Evolutionary conservation across 176 grass and related monocot genomes (phyloP), one percentile per base, ranked within the genome.

Genomic region (Hsuehochloa calcarea): DNA sequence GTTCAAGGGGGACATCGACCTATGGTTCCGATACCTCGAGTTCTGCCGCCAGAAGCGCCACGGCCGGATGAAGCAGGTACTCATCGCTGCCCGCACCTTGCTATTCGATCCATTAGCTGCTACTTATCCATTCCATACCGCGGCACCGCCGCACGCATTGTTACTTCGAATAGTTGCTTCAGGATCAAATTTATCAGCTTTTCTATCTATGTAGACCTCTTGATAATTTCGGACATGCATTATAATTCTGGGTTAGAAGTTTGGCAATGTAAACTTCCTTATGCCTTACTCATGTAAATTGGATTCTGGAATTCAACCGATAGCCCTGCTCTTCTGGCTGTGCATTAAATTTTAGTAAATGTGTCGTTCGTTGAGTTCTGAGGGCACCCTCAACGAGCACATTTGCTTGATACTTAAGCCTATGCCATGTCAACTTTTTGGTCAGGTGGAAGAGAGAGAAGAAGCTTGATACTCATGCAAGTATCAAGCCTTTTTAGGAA

Each of bases 21-120:
- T 62, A 13, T 27, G 59, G 59, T 27, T 62, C 25, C 59, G 59
- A 62, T 62, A 62, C 59, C 59, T 62, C 59, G 10, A 62, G 59
- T 62, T 62, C 23, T 62, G 59, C 59, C 59, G 59, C 59, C 59
- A 62, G 60, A 91, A 86, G 63, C 75, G 80, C 8, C 85, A 98
- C 75, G 96, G 96, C 15, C 75, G 93, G 73, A 94, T 98, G 96
- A 98, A 95, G 85, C 77, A 95, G 96, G 95, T 93, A 64, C 5
- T 46, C 37, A 3, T 10, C 5, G 0, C 8, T 58, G 54, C 8
- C 54, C 10, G 20, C 54, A 4, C 1, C 68, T 31, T 44, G 3
- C 22, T n/a, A 14, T 43, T 25, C 5, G 17, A 55, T 84, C 47
- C 10, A 17, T 6, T 26, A 62, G 9, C 5, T 52, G 11, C 64